Percentiles rank a stretch among this genome's conserved stretches.
phyloP scores from a whole-genome alignment of 1,284 basidiomycete species.

The Blastosporella zonata region DNA sequence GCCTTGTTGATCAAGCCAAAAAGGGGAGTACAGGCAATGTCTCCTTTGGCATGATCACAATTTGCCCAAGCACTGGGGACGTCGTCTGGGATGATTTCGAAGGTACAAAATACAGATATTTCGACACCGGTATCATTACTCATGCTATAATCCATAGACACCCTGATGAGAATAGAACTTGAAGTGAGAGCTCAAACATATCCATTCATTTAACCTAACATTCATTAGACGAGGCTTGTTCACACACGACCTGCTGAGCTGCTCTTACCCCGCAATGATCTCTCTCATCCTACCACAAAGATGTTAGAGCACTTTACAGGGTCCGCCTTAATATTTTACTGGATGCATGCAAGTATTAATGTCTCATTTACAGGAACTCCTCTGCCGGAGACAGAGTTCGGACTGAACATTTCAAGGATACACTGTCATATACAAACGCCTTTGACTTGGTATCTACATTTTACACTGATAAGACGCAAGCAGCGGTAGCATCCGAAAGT shows the following conservation, averaged over 20 bases:
- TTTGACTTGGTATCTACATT: conserved; percentile 73
- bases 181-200: conserved; percentile 47
- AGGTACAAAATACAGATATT: conserved; percentile 39
- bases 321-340: conserved; percentile 32
- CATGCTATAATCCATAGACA: conserved; percentile 48
- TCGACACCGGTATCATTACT: background rate
- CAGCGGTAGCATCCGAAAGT: conserved; percentile 40
- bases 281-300: conserved; percentile 78
- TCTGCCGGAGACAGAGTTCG: conserved; percentile 39
- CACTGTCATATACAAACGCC: conserved; percentile 67
- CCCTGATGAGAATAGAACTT: conserved; percentile 81
- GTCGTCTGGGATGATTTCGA: conserved; percentile 91
- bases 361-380: conserved; percentile 34
- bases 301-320: conserved; percentile 71
- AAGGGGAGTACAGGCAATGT: conserved; percentile 44
- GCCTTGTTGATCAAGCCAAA: conserved; percentile 65
- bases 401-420: conserved; percentile 61
- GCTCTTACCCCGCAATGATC: conserved; percentile 56
- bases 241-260: conserved; percentile 86
- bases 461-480: conserved; percentile 55
- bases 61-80: conserved; percentile 87
- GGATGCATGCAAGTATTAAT: conserved; percentile 11
- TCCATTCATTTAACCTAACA: background rate
- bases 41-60: conserved; percentile 71
- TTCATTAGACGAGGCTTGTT: conserved; percentile 69